phyloP scores from a whole-genome alignment of 2,329 filamentous ascomycete species.

The Zymoseptoria ardabiliae region DNA sequence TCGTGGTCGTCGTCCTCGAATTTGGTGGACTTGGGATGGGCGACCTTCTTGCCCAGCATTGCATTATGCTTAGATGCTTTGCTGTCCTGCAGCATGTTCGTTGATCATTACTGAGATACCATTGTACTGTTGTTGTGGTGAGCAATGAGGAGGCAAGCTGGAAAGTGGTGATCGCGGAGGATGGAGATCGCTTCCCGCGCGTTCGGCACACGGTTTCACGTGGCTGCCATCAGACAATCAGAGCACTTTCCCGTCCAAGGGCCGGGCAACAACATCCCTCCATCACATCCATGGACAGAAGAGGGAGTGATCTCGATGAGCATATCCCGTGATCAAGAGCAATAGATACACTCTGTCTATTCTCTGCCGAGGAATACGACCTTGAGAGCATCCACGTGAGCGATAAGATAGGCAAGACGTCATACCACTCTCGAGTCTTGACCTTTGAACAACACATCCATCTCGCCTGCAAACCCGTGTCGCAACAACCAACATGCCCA shows the following conservation, averaged over 20 bases:
- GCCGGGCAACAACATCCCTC: neutral
- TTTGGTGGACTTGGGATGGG: slow-evolving; percentile 40
- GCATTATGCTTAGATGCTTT: slow-evolving; percentile 41
- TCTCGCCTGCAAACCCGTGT: neutral
- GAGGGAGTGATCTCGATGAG: neutral
- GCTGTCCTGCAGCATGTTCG: slow-evolving; percentile 31
- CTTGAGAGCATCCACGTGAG: neutral
- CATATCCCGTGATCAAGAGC: neutral
- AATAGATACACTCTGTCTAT: neutral
- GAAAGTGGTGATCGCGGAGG: neutral
- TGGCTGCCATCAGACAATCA: neutral
- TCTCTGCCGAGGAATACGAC: neutral
- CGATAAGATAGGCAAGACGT: neutral
- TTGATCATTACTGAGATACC: neutral
- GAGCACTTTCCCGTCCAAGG: neutral
- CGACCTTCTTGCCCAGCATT: slow-evolving; percentile 40
- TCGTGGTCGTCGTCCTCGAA: slow-evolving; percentile 31
- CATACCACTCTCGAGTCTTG: neutral
- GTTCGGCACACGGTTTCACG: neutral
- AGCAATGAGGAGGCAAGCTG: neutral
- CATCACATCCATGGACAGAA: neutral
- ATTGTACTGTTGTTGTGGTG: neutral
- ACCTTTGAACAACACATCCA: neutral
- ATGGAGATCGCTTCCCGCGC: slow-evolving; percentile 1
- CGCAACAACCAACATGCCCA: neutral